Conservation (phyloP, 306 rosid species). For the Lithocarpus polystachyus region DNA sequence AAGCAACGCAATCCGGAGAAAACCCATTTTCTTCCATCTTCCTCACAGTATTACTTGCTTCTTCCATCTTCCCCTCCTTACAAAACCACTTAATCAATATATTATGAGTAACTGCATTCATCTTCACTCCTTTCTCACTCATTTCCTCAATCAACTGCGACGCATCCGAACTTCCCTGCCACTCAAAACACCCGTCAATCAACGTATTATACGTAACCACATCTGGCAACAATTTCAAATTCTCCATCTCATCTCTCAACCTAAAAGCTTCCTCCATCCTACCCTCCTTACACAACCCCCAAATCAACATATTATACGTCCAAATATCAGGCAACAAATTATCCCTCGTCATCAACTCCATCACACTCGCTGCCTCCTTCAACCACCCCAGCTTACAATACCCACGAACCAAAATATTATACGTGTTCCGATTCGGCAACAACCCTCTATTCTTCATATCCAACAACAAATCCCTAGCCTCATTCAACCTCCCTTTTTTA, state of each 20-base stretch:
- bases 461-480: conserved; percentile 56
- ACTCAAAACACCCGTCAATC: conserved; percentile 62
- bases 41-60: conserved; percentile 37
- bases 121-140: conserved; percentile 53
- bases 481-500: conserved; percentile 48
- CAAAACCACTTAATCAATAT: conserved; percentile 78
- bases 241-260: conserved; percentile 70
- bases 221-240: conserved; percentile 55
- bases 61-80: conserved; percentile 69
- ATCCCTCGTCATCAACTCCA: conserved; percentile 60
- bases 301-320: conserved; percentile 75
- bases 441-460: conserved; percentile 62
- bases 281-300: conserved; percentile 68
- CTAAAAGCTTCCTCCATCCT: conserved; percentile 66
- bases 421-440: conserved; percentile 54
- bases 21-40: conserved; percentile 69
- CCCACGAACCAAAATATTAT: conserved; percentile 73
- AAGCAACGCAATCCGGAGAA: conserved; percentile 66
- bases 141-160: conserved; percentile 57
- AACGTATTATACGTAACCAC: conserved; percentile 83
- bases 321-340: conserved; percentile 59
- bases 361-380: conserved; percentile 65
- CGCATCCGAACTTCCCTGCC: conserved; percentile 40
- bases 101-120: conserved; percentile 65
- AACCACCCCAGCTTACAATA: conserved; percentile 73